Base-by-base conservation (phyloP, 2,329 filamentous ascomycete genomes). In the Calonectria pseudoreteaudii region DNA sequence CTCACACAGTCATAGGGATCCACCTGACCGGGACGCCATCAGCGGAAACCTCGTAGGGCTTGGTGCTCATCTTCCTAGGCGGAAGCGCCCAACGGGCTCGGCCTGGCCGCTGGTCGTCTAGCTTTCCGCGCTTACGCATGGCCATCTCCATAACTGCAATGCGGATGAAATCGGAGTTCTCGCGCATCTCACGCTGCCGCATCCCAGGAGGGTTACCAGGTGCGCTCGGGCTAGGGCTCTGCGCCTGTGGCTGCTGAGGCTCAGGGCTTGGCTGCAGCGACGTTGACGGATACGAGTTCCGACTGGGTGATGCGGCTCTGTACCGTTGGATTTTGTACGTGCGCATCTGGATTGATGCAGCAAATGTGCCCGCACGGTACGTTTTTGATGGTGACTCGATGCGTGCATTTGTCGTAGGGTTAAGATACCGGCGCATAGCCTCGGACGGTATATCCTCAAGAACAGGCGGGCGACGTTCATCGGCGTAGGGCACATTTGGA, bases 131-230 rank as follows among this genome's bases (percentile, higher is more conserved):
- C 79, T 89, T 90, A 70, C 92, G 90, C 92, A 94, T 94, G 16
- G 92, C 90, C 90, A 94, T 93, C 80, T 94, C 92, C 88, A 94
- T 91, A 66, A 94, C 92, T 44, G 92, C 92, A 69, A 94, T 90
- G 77, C 92, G 90, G 80, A 94, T 93, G 80, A 94, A 94, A 79
- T 94, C 91, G 50, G 91, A 89, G 77, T 94, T 94, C 82, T 94
- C 92, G 36, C 92, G 90, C 86, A 93, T 90, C 82, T 94, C 92
- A 60, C 92, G 89, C 82, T 93, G 92, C 28, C 92, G 90, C 78
- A 87, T 86, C 77, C 87, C 86, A 49, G 90, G 84, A 66, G 87
- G 86, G 68, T 81, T 85, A 47, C 84, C 79, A 38, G 83, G 79
- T 6, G 83, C 79, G 6, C 82, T 76, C 71, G 82, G 80, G 69